These are phyloP conservation scores for Colletotrichum filicis DNA, from an alignment of 2,329 filamentous ascomycete genomes.

Conservation along the genomic window DNA sequence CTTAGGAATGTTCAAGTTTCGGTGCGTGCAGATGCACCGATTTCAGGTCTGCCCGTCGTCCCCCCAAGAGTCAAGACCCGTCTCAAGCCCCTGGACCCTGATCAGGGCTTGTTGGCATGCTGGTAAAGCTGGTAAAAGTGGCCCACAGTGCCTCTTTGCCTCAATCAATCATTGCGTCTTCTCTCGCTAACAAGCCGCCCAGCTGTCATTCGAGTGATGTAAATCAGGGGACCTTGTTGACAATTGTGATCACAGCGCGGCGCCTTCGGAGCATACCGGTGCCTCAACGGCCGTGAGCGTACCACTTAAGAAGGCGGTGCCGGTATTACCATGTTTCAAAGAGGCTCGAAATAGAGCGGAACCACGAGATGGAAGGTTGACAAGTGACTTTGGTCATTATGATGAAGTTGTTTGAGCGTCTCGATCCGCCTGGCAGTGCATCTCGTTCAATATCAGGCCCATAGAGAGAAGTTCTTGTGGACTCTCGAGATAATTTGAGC, in stretches of 20 bases:
- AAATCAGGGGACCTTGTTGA: neutral
- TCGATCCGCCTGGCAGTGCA: constrained; percentile 10
- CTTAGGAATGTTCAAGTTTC: constrained; percentile 15
- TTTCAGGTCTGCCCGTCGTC: constrained; percentile 13
- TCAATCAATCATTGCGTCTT: constrained; percentile 2
- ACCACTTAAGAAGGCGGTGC: neutral
- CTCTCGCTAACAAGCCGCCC: neutral
- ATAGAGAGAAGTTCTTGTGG: neutral
- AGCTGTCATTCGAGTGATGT: neutral
- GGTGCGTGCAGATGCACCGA: constrained; percentile 16
- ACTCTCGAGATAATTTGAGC: neutral
- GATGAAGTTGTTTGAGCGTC: neutral
- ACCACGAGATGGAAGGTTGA: neutral
- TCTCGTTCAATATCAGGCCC: constrained; percentile 3
- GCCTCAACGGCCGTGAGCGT: constrained; percentile 20
- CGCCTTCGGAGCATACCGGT: constrained; percentile 3
- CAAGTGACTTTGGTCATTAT: neutral
- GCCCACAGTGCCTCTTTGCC: constrained; percentile 6
- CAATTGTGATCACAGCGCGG: neutral
- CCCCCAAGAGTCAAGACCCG: constrained; percentile 10
- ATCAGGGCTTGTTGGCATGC: neutral
- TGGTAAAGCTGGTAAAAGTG: neutral
- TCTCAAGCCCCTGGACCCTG: constrained; percentile 24
- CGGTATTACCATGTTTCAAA: constrained; percentile 29
- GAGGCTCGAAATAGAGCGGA: constrained; percentile 5